Conservation (phyloP, 371 early-diverging fungal species). For the Mucor saturninus region DNA sequence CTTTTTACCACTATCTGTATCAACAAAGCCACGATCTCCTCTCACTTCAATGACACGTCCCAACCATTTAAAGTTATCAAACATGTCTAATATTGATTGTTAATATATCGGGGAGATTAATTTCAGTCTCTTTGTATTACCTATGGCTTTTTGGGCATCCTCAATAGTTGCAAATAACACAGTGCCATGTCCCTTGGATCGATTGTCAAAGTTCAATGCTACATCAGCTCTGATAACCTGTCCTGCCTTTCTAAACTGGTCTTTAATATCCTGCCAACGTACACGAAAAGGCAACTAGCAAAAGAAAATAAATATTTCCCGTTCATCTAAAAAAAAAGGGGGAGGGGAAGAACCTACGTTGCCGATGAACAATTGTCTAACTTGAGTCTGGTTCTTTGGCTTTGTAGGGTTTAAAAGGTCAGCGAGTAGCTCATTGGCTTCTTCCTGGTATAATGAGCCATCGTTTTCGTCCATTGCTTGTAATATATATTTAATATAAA, state of each 20-base stretch:
- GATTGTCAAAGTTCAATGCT: constrained; percentile 63
- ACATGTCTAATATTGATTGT: constrained; percentile 46
- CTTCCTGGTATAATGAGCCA: too few species aligned
- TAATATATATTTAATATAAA: too few species aligned
- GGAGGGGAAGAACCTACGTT: constrained; percentile 54
- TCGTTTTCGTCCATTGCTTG: too few species aligned
- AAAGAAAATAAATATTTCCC: background rate
- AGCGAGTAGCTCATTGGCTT: too few species aligned
- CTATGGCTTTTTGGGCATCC: constrained; percentile 73
- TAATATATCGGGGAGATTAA: background rate
- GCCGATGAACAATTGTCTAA: constrained; percentile 67
- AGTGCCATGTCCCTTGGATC: constrained; percentile 74
- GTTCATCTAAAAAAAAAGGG: background rate
- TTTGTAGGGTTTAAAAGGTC: background rate
- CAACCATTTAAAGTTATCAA: constrained; percentile 72
- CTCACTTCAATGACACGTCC: constrained; percentile 76
- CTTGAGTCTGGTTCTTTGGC: constrained; percentile 15
- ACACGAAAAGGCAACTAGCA: constrained; percentile 72
- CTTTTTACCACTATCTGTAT: constrained; percentile 7
- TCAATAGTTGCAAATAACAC: constrained; percentile 69
- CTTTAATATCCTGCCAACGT: constrained; percentile 84
- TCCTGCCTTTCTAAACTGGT: constrained; percentile 76
- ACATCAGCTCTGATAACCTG: constrained; percentile 73
- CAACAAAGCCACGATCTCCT: constrained; percentile 62
- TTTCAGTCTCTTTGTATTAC: constrained; percentile 31